Evolutionary conservation across 2,329 filamentous ascomycete genomes (phyloP).

Genomic region (Cercospora beticola): DNA sequence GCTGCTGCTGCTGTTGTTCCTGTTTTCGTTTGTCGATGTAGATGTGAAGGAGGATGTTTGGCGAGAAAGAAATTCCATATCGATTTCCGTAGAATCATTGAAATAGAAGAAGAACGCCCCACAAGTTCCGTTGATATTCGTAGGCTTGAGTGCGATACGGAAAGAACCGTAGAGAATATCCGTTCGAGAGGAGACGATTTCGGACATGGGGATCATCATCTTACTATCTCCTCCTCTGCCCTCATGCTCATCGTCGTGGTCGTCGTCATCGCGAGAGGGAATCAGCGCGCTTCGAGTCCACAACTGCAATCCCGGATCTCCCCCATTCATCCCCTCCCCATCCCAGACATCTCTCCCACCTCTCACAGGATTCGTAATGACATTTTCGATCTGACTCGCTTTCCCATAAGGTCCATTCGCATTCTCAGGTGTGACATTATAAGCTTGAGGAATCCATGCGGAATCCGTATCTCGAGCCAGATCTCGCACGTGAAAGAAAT

Average conservation of each 20-base stretch:
- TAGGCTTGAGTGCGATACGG: slow-evolving; percentile 65
- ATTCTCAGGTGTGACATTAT: slow-evolving; percentile 60
- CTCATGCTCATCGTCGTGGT: background rate
- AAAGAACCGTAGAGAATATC: slow-evolving; percentile 72
- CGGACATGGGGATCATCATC: slow-evolving; percentile 61
- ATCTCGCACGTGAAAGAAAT: slow-evolving; percentile 62
- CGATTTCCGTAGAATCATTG: slow-evolving; percentile 77
- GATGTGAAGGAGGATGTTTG: slow-evolving; percentile 16
- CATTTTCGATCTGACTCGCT: slow-evolving; percentile 58
- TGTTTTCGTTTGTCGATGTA: no score
- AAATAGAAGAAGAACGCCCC: slow-evolving; percentile 81
- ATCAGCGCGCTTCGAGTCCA: slow-evolving; percentile 49
- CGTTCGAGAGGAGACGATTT: slow-evolving; percentile 60
- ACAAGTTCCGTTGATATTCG: slow-evolving; percentile 64
- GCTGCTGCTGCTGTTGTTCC: slow-evolving; percentile 48
- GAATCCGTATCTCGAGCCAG: slow-evolving; percentile 26
- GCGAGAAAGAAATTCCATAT: slow-evolving; percentile 72
- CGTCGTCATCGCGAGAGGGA: background rate
- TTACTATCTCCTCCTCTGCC: background rate
- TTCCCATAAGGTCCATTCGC: slow-evolving; percentile 67
- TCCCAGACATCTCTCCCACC: slow-evolving; percentile 42
- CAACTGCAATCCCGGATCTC: slow-evolving; percentile 57
- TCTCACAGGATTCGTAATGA: slow-evolving; percentile 54
- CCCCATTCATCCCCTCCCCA: slow-evolving; percentile 45
- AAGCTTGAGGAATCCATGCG: slow-evolving; percentile 67